Percentiles rank a stretch among this genome's conserved stretches.
phyloP scores from a whole-genome alignment of 495 filamentous ascomycete genomes.

The Podospora anserina region DNA sequence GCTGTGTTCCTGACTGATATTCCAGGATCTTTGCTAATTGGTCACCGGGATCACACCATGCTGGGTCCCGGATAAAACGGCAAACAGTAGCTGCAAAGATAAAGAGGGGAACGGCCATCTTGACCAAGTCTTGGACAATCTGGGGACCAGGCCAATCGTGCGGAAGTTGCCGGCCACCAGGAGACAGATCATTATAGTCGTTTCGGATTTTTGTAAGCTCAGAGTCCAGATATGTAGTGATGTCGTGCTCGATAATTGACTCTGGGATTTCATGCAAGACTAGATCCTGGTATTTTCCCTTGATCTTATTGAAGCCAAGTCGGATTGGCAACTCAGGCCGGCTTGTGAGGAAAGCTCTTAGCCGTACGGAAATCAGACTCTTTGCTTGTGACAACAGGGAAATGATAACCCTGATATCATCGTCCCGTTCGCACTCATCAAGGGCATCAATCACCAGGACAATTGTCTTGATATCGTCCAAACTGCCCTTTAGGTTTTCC shows the following conservation, averaged over 20 bases:
- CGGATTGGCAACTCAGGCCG: conserved; percentile 47
- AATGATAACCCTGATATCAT: conserved; percentile 41
- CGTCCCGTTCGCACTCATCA: conserved; percentile 22
- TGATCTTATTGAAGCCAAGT: conserved; percentile 28
- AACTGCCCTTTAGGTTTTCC: neutral
- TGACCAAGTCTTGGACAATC: conserved; percentile 30
- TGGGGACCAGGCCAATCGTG: conserved; percentile 42
- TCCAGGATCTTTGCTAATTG: neutral
- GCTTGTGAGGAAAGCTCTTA: conserved; percentile 37
- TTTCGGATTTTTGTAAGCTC: conserved; percentile 24
- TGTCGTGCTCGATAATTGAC: conserved; percentile 34
- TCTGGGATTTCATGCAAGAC: conserved; percentile 33
- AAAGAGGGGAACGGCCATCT: conserved; percentile 43
- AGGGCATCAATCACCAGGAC: conserved; percentile 31
- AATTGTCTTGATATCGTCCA: conserved; percentile 3
- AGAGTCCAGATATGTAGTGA: conserved; percentile 32
- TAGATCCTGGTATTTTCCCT: conserved; percentile 30
- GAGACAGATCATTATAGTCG: conserved; percentile 23
- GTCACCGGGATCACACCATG: neutral
- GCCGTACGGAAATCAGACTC: conserved; percentile 4
- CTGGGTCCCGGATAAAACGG: conserved; percentile 35
- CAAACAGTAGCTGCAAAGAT: conserved; percentile 47
- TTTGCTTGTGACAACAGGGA: conserved; percentile 29
- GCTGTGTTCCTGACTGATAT: neutral
- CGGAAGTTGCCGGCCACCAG: conserved; percentile 12